Evolutionary conservation across 2,329 filamentous ascomycete genomes (phyloP).

Genomic region (Metarhizium robertsii): DNA sequence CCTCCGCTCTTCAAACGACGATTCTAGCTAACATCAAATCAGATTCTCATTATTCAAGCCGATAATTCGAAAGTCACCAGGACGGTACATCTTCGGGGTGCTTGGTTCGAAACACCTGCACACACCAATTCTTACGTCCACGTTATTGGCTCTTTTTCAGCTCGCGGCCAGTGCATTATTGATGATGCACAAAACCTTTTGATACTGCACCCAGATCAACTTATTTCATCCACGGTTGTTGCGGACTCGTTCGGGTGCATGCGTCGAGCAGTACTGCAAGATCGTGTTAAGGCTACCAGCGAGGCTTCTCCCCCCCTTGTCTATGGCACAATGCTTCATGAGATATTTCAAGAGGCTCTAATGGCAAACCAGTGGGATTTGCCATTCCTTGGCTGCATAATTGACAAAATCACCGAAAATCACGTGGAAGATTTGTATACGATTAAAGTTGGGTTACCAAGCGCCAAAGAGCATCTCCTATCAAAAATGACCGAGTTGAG

Average conservation of each 20-base stretch:
- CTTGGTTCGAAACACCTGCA: slow-evolving; percentile 78
- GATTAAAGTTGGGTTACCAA: slow-evolving; percentile 64
- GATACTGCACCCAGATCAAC: slow-evolving; percentile 88
- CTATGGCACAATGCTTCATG: slow-evolving; percentile 89
- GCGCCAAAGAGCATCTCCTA: slow-evolving; percentile 70
- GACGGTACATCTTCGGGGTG: slow-evolving; percentile 68
- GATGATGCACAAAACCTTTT: slow-evolving; percentile 77
- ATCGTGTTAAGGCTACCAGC: slow-evolving; percentile 85
- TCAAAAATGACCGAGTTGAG: slow-evolving; percentile 77
- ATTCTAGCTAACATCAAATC: slow-evolving; percentile 10
- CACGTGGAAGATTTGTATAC: slow-evolving; percentile 87
- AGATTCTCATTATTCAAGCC: slow-evolving; percentile 76
- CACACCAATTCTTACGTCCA: slow-evolving; percentile 72
- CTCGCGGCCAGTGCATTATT: slow-evolving; percentile 64
- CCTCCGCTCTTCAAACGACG: not conserved
- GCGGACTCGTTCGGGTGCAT: slow-evolving; percentile 94
- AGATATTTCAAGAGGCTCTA: slow-evolving; percentile 88
- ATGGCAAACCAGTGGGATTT: slow-evolving; percentile 74
- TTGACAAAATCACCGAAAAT: slow-evolving; percentile 59
- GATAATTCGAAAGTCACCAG: slow-evolving; percentile 59
- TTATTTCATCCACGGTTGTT: slow-evolving; percentile 89
- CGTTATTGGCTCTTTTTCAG: slow-evolving; percentile 69
- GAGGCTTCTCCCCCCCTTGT: slow-evolving; percentile 72
- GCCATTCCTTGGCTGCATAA: slow-evolving; percentile 54
- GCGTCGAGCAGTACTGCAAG: slow-evolving; percentile 84